These are phyloP conservation scores for Phylloporus sp. DNA, from an alignment of 768 basidiomycete species.

Conservation along the genomic window DNA sequence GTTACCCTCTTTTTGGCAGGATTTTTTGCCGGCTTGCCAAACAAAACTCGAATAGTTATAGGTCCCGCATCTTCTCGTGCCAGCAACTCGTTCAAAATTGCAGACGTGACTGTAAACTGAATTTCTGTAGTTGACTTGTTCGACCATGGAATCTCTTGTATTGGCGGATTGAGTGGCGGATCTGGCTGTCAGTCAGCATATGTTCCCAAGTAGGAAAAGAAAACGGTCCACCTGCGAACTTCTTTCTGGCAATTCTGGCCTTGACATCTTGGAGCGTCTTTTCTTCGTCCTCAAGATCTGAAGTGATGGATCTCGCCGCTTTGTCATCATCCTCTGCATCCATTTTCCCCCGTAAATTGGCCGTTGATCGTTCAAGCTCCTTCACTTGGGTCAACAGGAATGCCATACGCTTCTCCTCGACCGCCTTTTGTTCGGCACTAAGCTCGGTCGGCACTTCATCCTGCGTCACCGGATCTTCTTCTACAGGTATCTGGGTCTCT, in stretches of 20 bases:
- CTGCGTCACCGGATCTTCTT: slow-evolving; percentile 13
- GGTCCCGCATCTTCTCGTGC: slow-evolving; percentile 14
- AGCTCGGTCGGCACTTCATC: slow-evolving; percentile 18
- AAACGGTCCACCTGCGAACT: slow-evolving; percentile 16
- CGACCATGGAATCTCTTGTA: neutral
- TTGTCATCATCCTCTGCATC: slow-evolving; percentile 1
- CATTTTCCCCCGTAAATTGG: slow-evolving; percentile 5
- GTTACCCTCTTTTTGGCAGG: neutral
- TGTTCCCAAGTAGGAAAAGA: neutral
- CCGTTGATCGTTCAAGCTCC: slow-evolving; percentile 9
- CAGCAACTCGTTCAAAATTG: slow-evolving; percentile 9
- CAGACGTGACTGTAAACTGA: slow-evolving; percentile 1
- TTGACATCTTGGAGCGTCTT: slow-evolving; percentile 8
- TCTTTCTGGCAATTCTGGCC: slow-evolving; percentile 17
- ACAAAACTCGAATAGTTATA: slow-evolving; percentile 8
- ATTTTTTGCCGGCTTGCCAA: slow-evolving; percentile 7
- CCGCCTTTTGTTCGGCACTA: slow-evolving; percentile 17
- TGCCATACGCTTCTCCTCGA: slow-evolving; percentile 18
- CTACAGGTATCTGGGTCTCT: neutral
- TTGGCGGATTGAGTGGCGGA: neutral
- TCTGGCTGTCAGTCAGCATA: slow-evolving; percentile 10
- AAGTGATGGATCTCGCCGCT: slow-evolving; percentile 4
- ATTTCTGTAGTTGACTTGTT: slow-evolving; percentile 5
- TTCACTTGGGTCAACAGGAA: slow-evolving; percentile 17
- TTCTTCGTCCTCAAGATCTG: slow-evolving; percentile 16